Conservation (phyloP, 2,329 filamentous ascomycete genomes). For the Phoma herbarum region DNA sequence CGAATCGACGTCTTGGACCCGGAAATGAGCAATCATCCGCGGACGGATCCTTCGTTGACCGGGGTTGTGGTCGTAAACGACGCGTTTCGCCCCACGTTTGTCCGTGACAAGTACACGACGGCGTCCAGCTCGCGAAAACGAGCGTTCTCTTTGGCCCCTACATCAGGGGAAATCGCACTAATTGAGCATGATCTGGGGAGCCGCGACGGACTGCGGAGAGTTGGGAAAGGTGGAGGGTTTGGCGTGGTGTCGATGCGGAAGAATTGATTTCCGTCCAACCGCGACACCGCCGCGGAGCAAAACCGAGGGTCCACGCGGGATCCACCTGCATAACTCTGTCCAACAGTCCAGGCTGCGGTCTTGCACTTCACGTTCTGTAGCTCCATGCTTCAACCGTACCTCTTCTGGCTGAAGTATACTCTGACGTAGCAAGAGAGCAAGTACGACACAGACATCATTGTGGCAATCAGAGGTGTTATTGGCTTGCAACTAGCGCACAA, state of each 20-base stretch:
- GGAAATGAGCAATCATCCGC: constrained; percentile 10
- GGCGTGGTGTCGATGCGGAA: constrained; percentile 8
- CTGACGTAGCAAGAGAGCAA: no score
- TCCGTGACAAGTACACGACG: neutral
- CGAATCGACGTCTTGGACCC: constrained; percentile 4
- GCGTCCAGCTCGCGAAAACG: neutral
- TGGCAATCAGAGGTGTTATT: no score
- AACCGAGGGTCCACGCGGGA: neutral
- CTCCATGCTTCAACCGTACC: no score
- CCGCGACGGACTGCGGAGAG: constrained; percentile 12
- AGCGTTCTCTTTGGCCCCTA: constrained; percentile 1
- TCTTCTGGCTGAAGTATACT: no score
- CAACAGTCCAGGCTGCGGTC: no score
- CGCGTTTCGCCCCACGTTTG: neutral
- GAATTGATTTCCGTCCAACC: constrained; percentile 19
- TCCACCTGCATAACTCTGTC: neutral
- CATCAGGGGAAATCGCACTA: neutral
- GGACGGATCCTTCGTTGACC: neutral
- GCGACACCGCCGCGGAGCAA: neutral
- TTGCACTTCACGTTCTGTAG: no score
- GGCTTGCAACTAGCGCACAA: no score
- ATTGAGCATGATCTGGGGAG: constrained; percentile 8
- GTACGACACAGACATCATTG: no score
- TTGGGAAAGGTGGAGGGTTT: constrained; percentile 1
- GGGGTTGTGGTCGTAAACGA: no score